Evolutionary conservation across 2,329 filamentous ascomycete species (phyloP).

Genomic region (Botrytis cinerea): DNA sequence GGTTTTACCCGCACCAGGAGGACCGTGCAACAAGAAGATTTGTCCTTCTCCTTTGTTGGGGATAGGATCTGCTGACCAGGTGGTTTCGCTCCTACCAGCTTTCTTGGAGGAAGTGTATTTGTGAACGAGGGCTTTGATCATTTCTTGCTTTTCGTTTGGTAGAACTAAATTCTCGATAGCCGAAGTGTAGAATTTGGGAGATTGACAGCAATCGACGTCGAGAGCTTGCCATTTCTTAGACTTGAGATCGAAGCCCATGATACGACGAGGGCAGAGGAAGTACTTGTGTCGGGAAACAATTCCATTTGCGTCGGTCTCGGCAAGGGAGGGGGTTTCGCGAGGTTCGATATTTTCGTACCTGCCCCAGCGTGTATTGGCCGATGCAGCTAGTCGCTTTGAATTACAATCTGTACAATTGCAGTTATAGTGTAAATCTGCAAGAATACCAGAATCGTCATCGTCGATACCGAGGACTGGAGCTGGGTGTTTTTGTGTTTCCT

Average conservation of each 20-base stretch:
- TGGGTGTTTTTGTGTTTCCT: slow-evolving; percentile 30
- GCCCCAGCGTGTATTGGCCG: slow-evolving; percentile 31
- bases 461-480: slow-evolving; percentile 31
- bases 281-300: slow-evolving; percentile 27
- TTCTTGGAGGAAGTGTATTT: slow-evolving; percentile 29
- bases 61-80: slow-evolving; percentile 32
- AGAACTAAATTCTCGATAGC: slow-evolving; percentile 33
- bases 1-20: slow-evolving; percentile 35
- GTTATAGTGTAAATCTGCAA: slow-evolving; percentile 32
- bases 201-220: slow-evolving; percentile 31
- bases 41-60: slow-evolving; percentile 34
- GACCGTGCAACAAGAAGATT: slow-evolving; percentile 33
- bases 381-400: slow-evolving; percentile 30
- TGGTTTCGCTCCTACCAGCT: slow-evolving; percentile 14
- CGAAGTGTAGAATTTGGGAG: slow-evolving; percentile 29
- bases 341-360: slow-evolving; percentile 33
- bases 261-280: slow-evolving; percentile 31
- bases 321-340: slow-evolving; percentile 27
- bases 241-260: slow-evolving; percentile 34
- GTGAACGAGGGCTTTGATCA: slow-evolving; percentile 34
- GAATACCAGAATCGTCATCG: slow-evolving; percentile 31
- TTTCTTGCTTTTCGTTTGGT: slow-evolving; percentile 29
- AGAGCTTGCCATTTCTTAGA: slow-evolving; percentile 35
- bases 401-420: slow-evolving; percentile 30
- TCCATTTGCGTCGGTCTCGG: slow-evolving; percentile 20